Percentiles rank a stretch among this genome's conserved stretches.
These are phyloP conservation scores for Salix purpurea DNA, from an alignment of 345 rosid genomes.

Conservation along the genomic window DNA sequence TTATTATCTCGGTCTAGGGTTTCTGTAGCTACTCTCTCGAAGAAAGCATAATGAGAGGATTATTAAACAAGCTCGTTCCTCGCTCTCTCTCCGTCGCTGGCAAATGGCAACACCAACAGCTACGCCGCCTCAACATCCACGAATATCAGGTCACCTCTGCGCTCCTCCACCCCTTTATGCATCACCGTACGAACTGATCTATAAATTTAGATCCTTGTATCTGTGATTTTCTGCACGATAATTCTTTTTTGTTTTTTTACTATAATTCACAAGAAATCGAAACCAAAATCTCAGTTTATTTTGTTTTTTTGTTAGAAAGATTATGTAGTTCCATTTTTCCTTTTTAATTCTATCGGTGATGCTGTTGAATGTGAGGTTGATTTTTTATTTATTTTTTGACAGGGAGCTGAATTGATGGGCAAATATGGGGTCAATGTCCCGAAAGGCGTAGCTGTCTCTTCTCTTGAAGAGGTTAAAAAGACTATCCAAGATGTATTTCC, in stretches of 20 bases:
- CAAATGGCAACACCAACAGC: constrained; percentile 88
- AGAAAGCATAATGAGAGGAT: constrained; percentile 55
- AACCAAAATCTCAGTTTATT: too few relatives aligned
- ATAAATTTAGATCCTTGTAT: not conserved
- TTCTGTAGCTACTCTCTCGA: not conserved
- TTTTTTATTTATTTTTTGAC: not conserved
- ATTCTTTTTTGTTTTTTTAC: not conserved
- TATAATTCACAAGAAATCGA: not conserved
- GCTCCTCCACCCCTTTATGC: not conserved
- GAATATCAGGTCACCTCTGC: constrained; percentile 72
- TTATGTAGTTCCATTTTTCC: too few relatives aligned
- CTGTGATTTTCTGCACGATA: not conserved
- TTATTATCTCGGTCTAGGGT: too few relatives aligned
- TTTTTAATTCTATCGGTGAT: too few relatives aligned
- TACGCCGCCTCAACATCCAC: constrained; percentile 96
- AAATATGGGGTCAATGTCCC: constrained; percentile 93
- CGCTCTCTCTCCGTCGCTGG: constrained; percentile 78
- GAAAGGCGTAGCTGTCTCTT: constrained; percentile 75
- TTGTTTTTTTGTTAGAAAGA: too few relatives aligned
- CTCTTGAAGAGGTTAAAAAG: constrained; percentile 57
- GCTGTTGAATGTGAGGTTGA: too few relatives aligned
- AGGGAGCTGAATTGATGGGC: constrained; percentile 96
- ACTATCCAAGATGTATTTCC: constrained; percentile 61
- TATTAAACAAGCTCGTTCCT: constrained; percentile 65
- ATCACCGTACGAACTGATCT: too few relatives aligned